Evolutionary conservation across 2,329 filamentous ascomycete species (phyloP).

Genomic region (Colletotrichum cereale): DNA sequence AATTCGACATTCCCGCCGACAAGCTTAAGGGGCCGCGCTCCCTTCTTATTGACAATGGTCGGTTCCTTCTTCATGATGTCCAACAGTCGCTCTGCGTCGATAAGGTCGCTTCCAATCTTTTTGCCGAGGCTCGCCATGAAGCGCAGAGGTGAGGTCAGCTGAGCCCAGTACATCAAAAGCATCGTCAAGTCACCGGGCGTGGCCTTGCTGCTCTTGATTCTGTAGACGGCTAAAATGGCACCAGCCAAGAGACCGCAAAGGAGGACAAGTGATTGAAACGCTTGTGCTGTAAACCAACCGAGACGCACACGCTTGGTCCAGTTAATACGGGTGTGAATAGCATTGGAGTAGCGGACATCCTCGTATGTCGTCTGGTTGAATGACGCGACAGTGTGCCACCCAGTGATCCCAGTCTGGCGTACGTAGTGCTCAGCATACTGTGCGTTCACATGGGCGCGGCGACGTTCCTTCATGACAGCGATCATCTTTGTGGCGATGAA

Average conservation of each 20-base stretch:
- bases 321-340: constrained; percentile 51
- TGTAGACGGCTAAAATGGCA: constrained; percentile 71
- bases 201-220: constrained; percentile 71
- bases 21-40: constrained; percentile 63
- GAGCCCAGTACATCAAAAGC: constrained; percentile 80
- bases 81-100: constrained; percentile 69
- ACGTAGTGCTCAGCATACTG: constrained; percentile 68
- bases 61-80: constrained; percentile 70
- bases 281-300: constrained; percentile 37
- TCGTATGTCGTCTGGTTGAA: constrained; percentile 72
- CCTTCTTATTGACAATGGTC: constrained; percentile 65
- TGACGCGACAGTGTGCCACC: constrained; percentile 70
- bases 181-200: constrained; percentile 78
- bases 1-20: constrained; percentile 68
- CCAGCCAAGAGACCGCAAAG: constrained; percentile 77
- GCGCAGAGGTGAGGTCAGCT: constrained; percentile 77
- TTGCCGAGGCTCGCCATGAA: constrained; percentile 74
- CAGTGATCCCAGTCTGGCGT: constrained; percentile 67
- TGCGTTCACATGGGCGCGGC: constrained; percentile 64
- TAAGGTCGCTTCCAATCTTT: constrained; percentile 67
- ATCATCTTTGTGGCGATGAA: constrained; percentile 67
- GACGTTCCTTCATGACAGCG: constrained; percentile 60
- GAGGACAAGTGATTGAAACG: constrained; percentile 65
- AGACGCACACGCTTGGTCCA: constrained; percentile 38
- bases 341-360: constrained; percentile 64